Conservation (phyloP, 2,329 filamentous ascomycete genomes). For the Plenodomus biglobosus region DNA sequence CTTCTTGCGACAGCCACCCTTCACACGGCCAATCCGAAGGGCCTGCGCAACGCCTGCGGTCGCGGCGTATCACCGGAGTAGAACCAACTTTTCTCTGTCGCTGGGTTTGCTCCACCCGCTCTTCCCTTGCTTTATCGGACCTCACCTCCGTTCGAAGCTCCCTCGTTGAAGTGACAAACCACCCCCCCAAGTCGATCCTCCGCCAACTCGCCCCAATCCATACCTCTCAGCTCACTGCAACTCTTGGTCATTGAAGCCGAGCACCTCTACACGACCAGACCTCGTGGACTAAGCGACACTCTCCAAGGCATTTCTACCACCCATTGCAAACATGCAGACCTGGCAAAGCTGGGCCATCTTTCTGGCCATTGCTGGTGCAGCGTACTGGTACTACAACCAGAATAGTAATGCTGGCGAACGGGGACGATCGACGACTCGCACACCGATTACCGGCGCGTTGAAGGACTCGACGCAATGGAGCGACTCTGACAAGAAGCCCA, state of each 20-base stretch:
- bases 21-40: background rate
- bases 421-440: conserved; percentile 34
- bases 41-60: conserved; percentile 12
- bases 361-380: conserved; percentile 31
- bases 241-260: conserved; percentile 1
- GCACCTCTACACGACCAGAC: background rate
- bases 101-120: conserved; percentile 7
- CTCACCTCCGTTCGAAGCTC: conserved; percentile 9
- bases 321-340: conserved; percentile 29
- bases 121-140: conserved; percentile 16
- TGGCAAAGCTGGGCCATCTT: conserved; percentile 40
- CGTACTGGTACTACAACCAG: conserved; percentile 35
- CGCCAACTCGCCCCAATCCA: background rate
- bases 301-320: background rate
- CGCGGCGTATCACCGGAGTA: conserved; percentile 1
- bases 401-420: conserved; percentile 23
- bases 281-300: background rate
- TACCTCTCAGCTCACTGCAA: background rate
- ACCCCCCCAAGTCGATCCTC: background rate
- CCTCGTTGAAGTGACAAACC: conserved; percentile 4
- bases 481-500: conserved; percentile 33
- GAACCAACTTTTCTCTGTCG: conserved; percentile 9
- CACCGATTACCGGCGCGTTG: conserved; percentile 22
- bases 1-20: conserved; percentile 16
- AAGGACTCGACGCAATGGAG: conserved; percentile 28